Conservation (phyloP, 805 yeast genomes). For the Saccharomyces eubayanus region DNA sequence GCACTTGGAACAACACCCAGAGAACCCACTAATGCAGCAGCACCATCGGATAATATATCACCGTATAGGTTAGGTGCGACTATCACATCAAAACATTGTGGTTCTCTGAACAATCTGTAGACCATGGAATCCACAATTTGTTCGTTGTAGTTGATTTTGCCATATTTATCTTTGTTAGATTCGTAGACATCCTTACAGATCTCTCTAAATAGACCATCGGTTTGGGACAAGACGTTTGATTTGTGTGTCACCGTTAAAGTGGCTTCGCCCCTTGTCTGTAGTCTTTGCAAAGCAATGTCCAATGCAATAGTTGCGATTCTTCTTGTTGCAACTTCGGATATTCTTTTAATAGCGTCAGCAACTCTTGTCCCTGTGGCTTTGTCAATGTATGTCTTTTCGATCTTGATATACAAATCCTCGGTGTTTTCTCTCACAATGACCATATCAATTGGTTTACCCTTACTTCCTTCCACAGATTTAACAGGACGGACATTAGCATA, state of each 20-base stretch:
- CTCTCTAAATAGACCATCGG: slow-evolving; percentile 96
- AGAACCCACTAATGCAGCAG: slow-evolving; percentile 96
- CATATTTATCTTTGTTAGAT: slow-evolving; percentile 49
- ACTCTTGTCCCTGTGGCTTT: slow-evolving; percentile 77
- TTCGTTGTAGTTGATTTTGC: slow-evolving; percentile 65
- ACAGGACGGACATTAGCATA: slow-evolving; percentile 98
- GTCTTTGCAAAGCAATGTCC: slow-evolving; percentile 87
- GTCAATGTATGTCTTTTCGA: slow-evolving; percentile 62
- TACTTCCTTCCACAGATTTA: slow-evolving; percentile 74
- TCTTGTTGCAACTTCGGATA: slow-evolving; percentile 76
- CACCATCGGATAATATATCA: slow-evolving; percentile 94
- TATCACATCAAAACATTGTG: slow-evolving; percentile 92
- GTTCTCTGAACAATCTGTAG: slow-evolving; percentile 97
- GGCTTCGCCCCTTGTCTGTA: slow-evolving; percentile 55
- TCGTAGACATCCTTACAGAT: slow-evolving; percentile 42
- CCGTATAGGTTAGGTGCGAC: slow-evolving; percentile 99
- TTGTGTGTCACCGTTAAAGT: slow-evolving; percentile 87
- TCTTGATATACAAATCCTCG: slow-evolving; percentile 93
- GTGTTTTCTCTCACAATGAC: slow-evolving; percentile 98
- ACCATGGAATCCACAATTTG: slow-evolving; percentile 99
- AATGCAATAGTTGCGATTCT: slow-evolving; percentile 86
- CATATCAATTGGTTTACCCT: slow-evolving; percentile 86
- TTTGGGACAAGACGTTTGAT: slow-evolving; percentile 84
- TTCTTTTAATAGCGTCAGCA: slow-evolving; percentile 97
- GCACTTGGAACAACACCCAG: slow-evolving; percentile 98